These are phyloP conservation scores for Ophiostoma triangulosporum DNA, from an alignment of 2,329 filamentous ascomycete species.

Conservation along the genomic window DNA sequence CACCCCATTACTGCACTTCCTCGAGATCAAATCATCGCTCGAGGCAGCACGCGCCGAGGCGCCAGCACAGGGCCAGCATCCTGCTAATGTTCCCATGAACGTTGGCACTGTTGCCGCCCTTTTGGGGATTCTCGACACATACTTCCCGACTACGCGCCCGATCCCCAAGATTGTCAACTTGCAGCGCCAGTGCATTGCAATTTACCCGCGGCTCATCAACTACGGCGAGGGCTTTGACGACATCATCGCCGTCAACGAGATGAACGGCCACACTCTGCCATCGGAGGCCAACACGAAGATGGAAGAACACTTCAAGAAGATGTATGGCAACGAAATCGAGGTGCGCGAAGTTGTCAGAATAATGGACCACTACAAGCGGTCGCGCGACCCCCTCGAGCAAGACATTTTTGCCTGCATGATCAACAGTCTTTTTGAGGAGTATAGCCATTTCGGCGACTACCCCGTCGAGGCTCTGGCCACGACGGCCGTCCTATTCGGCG, in stretches of 20 bases:
- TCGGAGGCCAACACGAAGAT: conserved; percentile 73
- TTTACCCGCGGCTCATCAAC: conserved; percentile 89
- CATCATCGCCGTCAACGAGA: conserved; percentile 75
- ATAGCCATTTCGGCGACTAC: conserved; percentile 88
- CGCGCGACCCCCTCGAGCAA: conserved; percentile 70
- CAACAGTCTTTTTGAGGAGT: conserved; percentile 93
- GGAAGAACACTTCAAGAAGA: conserved; percentile 95
- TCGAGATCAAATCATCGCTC: conserved; percentile 71
- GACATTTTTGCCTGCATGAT: conserved; percentile 98
- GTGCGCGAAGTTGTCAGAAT: conserved; percentile 76
- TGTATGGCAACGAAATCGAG: conserved; percentile 86
- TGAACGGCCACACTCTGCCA: conserved; percentile 68
- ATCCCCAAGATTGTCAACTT: conserved; percentile 61
- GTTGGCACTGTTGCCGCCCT: conserved; percentile 76
- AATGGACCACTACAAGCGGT: conserved; percentile 77
- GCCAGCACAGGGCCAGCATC: conserved; percentile 27
- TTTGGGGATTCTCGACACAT: conserved; percentile 65
- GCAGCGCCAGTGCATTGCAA: conserved; percentile 78
- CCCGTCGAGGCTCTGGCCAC: conserved; percentile 92
- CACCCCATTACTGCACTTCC: conserved; percentile 60
- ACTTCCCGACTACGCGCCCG: conserved; percentile 40
- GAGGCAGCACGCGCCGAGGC: conserved; percentile 54
- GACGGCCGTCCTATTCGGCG: conserved; percentile 90
- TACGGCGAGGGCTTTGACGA: conserved; percentile 89
- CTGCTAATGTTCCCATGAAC: conserved; percentile 58